Base-by-base conservation (phyloP, 2,329 filamentous ascomycete genomes). In the Pseudogymnoascus sp. region DNA sequence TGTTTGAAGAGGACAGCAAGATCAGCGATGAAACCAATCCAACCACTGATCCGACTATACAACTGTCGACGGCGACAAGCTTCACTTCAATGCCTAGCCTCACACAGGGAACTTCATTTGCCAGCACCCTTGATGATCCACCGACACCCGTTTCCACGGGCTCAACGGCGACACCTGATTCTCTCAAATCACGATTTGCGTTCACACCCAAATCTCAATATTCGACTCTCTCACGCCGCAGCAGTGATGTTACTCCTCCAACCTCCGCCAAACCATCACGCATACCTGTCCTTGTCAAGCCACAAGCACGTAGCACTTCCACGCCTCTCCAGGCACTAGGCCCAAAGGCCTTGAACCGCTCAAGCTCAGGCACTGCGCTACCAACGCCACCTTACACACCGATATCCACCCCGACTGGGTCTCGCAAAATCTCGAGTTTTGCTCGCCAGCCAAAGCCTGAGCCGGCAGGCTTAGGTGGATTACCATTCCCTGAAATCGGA, bases 251-350 rank as follows among this genome's bases (percentile, higher is more conserved):
- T 4, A 54, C 65, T 7, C 68, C 68, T 29, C 68, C 69, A 33
- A 33, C 60, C n/a, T 69, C 67, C 2, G 44, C 26, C 7, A 63
- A 41, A 21, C 63, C 60, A 8, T 72, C 71, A 2, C 66, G 62
- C 59, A 70, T 70, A 31, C 71, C 70, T 36, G 61, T 71, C 26
- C 60, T 70, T 21, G 63, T 68, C 26, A 72, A 72, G 17, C 47
- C 50, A 29, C 64, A 59, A n/a, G 21, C 41, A 6, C 44, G 64
- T 15, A 68, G 64, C 26, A 15, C 61, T 3, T 60, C 64, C 2
- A 72, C 72, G 8, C 69, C 71, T 15, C 68, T 74, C 10, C 71
- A 73, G 63, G 66, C 69, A 29, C 61, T 74, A 10, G 69, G 69
- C 17, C 64, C 66, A 29, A 67, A 57, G 15, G 72, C 67, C 13